Conservation (phyloP, 2,329 filamentous ascomycete genomes). For the Rhynchosporium agropyri region DNA sequence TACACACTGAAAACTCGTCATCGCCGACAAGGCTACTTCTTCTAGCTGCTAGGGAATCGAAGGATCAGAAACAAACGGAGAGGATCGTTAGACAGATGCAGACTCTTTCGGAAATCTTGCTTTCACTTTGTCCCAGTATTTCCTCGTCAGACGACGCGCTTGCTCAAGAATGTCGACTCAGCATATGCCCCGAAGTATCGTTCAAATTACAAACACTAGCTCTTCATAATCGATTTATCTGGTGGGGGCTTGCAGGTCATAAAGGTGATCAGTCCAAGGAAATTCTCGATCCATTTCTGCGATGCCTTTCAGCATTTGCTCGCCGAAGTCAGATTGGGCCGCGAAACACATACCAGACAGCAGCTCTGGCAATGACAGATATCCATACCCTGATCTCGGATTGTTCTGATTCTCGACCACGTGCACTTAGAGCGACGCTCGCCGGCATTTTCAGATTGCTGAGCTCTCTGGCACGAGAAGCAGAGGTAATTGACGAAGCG, state of each 20-base stretch:
- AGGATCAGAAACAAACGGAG: conserved; percentile 48
- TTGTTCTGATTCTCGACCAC: conserved; percentile 28
- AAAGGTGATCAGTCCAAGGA: conserved; percentile 64
- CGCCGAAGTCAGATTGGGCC: conserved; percentile 48
- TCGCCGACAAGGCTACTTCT: conserved; percentile 63
- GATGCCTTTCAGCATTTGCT: conserved; percentile 63
- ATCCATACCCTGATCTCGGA: conserved; percentile 32
- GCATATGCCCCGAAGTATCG: conserved; percentile 57
- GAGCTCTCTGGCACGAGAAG: conserved; percentile 52
- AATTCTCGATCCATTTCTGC: conserved; percentile 64
- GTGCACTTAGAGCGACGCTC: conserved; percentile 25
- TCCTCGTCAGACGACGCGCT: conserved; percentile 62
- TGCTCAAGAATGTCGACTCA: conserved; percentile 56
- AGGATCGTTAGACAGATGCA: conserved; percentile 70
- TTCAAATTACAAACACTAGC: conserved; percentile 67
- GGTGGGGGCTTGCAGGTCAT: conserved; percentile 67
- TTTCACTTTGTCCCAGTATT: conserved; percentile 69
- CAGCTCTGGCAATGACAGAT: conserved; percentile 29
- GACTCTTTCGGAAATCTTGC: conserved; percentile 62
- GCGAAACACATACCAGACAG: conserved; percentile 32
- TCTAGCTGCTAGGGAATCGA: conserved; percentile 44
- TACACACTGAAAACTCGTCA: conserved; percentile 54
- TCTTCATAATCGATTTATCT: conserved; percentile 61
- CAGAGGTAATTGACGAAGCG: conserved; percentile 53
- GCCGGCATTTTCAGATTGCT: conserved; percentile 51